Conservation (phyloP, 2,329 filamentous ascomycete species). For the Periconia macrospinosa region DNA sequence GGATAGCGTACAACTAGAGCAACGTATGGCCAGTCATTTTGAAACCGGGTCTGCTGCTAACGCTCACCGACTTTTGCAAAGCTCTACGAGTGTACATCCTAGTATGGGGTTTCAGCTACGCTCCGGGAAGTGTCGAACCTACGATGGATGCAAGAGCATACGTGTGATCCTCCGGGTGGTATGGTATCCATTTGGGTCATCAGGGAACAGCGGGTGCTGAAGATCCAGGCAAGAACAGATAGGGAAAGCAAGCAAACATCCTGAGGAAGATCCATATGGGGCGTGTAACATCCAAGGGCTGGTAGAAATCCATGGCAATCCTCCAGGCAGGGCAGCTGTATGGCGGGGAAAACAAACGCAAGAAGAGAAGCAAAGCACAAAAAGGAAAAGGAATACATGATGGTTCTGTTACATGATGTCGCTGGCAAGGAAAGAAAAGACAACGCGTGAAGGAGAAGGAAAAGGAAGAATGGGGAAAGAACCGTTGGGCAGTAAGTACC, state of each 20-base stretch:
- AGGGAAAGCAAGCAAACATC: constrained; percentile 20
- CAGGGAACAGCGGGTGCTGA: not conserved
- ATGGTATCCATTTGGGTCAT: constrained; percentile 3
- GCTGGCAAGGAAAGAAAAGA: constrained; percentile 17
- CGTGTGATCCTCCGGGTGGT: constrained; percentile 13
- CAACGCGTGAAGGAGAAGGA: constrained; percentile 23
- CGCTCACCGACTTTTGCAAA: constrained; percentile 27
- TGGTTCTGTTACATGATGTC: constrained; percentile 24
- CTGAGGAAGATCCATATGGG: constrained; percentile 20
- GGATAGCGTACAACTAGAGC: constrained; percentile 1
- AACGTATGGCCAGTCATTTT: not conserved
- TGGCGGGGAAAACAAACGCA: constrained; percentile 29
- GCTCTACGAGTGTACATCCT: constrained; percentile 29
- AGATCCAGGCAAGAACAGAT: constrained; percentile 12
- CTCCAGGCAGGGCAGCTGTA: constrained; percentile 25
- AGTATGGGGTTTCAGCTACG: constrained; percentile 23
- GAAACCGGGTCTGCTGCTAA: not conserved
- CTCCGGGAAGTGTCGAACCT: constrained; percentile 28
- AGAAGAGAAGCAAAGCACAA: constrained; percentile 18
- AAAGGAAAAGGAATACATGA: constrained; percentile 29
- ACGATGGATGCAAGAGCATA: constrained; percentile 30
- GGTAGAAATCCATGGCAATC: constrained; percentile 17
- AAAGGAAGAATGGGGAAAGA: constrained; percentile 24
- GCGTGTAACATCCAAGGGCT: constrained; percentile 23
- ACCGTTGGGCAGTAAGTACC: constrained; percentile 48